Evolutionary conservation across 345 rosid genomes (phyloP).

Genomic region (Excoecaria agallocha): DNA sequence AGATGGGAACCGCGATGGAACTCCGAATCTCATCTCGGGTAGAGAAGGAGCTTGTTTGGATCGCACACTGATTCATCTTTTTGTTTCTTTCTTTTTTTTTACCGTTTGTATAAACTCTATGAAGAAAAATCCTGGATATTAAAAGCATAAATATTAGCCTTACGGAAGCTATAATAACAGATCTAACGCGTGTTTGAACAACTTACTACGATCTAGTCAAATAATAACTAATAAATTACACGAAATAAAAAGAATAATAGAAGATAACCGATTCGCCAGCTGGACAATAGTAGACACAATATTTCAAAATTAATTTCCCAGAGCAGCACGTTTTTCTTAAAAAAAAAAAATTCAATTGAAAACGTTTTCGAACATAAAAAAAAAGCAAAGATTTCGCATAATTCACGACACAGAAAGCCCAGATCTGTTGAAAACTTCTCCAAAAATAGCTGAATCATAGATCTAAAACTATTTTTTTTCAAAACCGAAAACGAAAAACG

Average conservation of each 20-base stretch:
- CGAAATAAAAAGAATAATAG: background rate
- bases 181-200: constrained; percentile 10
- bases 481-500: background rate
- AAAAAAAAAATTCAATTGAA: background rate
- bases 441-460: background rate
- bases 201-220: constrained; percentile 33
- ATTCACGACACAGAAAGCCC: background rate
- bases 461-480: background rate
- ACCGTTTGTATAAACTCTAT: background rate
- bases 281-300: background rate
- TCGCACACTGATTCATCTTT: constrained; percentile 61
- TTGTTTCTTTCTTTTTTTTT: background rate
- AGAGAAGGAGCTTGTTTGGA: constrained; percentile 47
- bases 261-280: background rate
- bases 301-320: background rate
- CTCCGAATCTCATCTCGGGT: constrained; percentile 53
- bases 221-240: background rate
- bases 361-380: background rate
- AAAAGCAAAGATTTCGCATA: background rate
- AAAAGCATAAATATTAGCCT: background rate
- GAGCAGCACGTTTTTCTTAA: background rate
- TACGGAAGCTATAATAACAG: background rate
- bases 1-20: constrained; percentile 29
- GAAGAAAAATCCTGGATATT: constrained; percentile 7
- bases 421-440: background rate